phyloP scores from a whole-genome alignment of 192 early-diverging fungal species.

The Coemansia asiatica region DNA sequence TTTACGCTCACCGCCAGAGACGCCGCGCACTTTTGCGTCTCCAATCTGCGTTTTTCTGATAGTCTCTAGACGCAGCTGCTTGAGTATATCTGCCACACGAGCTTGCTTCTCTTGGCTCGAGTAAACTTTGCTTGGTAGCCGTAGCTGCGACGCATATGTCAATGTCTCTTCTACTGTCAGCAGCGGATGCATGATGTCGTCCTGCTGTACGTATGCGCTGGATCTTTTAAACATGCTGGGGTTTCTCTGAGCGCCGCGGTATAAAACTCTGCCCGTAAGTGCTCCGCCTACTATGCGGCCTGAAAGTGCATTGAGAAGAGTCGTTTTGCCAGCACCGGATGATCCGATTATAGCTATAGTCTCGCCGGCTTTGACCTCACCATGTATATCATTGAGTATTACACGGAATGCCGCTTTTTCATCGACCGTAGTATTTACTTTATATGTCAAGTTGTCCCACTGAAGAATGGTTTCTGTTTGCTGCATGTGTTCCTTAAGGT shows the following conservation, averaged over 20 bases:
- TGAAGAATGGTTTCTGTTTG: conserved; percentile 17
- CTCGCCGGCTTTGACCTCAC: conserved; percentile 67
- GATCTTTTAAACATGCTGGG: conserved; percentile 38
- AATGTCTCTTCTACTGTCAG: conserved; percentile 79
- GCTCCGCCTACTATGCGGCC: conserved; percentile 63
- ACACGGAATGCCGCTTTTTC: conserved; percentile 11
- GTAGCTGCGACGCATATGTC: conserved; percentile 69
- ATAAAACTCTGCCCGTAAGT: conserved; percentile 57
- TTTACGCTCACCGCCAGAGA: conserved; percentile 60
- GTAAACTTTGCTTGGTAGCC: conserved; percentile 60
- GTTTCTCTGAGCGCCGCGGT: conserved; percentile 44
- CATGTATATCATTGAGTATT: conserved; percentile 67
- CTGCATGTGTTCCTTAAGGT: background rate
- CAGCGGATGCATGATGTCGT: conserved; percentile 59
- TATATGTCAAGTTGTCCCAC: conserved; percentile 38
- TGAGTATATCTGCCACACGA: conserved; percentile 63
- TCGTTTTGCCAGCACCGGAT: conserved; percentile 88
- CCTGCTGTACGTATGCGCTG: conserved; percentile 56
- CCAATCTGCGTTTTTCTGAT: conserved; percentile 59
- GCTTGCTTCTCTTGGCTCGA: conserved; percentile 51
- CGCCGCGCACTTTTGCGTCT: conserved; percentile 43
- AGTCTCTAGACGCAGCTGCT: conserved; percentile 62
- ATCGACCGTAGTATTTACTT: conserved; percentile 24
- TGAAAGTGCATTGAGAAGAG: conserved; percentile 79
- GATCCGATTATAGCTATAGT: conserved; percentile 90